Base-by-base conservation (phyloP, 805 yeast species). In the Saturnispora dispora region DNA sequence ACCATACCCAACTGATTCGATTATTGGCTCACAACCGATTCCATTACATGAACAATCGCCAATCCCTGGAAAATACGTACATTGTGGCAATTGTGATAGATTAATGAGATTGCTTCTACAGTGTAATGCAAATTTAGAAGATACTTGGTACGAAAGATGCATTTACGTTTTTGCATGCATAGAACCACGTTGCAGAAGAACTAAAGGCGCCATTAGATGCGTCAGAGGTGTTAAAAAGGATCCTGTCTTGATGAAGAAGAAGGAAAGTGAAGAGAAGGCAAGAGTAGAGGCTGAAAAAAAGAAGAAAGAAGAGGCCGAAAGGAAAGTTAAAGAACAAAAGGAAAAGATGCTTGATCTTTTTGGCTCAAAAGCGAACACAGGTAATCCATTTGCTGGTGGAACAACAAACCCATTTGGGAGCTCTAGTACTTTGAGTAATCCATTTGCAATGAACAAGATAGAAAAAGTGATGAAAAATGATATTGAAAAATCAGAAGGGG, bases 141-240 rank as follows among this genome's bases (percentile, higher is more conserved):
- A 76, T 35, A 73, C 82, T 10, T 71, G 80, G 41, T 88, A 90
- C 62, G 96, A 88, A 60, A 77, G 99, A 53, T 81, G 81, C 3
- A 66, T 93, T 17, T 93, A 91, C 61, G 74, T 93, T 0, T 86
- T 91, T 63, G 80, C 82, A 2, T 93, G 99, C 67, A 62, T 70
- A 17, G 76, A 78, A 43, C 70, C 78, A 22, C 58, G 67, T 0
- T 93, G 99, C 64, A 75, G 84, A 44, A 74, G 87, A 55, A 77
- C 78, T 57, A 72, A 76, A 3, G 96, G 96, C 5, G 72, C 85
- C 1, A 71, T 89, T 2, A 78, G 85, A 57, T 89, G 88, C 28
- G 71, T 93, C 48, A 74, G 97, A 63, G 96, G 91, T 2, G 72
- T 90, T 1, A 68, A 74, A 53, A 79, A 82, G 58, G 88, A 83